phyloP scores from a whole-genome alignment of 768 basidiomycete species.

The Paxillus ammoniavirescens region DNA sequence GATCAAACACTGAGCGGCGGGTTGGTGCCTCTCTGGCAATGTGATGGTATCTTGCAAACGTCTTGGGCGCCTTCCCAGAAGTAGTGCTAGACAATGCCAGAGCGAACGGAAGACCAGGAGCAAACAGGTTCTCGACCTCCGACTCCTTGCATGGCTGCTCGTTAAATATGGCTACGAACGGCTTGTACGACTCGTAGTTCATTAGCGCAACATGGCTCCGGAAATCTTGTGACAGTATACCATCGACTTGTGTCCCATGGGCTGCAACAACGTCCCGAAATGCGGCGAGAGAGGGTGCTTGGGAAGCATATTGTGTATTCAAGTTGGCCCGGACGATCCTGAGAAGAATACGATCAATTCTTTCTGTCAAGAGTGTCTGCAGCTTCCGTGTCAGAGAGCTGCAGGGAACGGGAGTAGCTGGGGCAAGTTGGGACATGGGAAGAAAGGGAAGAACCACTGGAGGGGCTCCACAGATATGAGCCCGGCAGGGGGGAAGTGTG shows the following conservation, averaged over 20 bases:
- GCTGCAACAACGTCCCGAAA: slow-evolving; percentile 10
- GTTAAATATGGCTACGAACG: slow-evolving; percentile 14
- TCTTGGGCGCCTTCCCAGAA: slow-evolving; percentile 10
- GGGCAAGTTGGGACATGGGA: no score
- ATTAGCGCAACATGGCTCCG: slow-evolving; percentile 6
- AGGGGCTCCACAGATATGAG: no score
- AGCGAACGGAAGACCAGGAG: slow-evolving; percentile 17
- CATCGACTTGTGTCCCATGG: slow-evolving; percentile 2
- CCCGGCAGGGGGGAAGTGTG: no score
- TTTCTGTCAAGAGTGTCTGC: background rate
- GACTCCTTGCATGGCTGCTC: slow-evolving; percentile 15
- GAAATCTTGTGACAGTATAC: slow-evolving; percentile 7
- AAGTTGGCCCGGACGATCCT: slow-evolving; percentile 9
- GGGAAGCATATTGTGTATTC: slow-evolving; percentile 4
- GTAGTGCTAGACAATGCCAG: slow-evolving; percentile 14
- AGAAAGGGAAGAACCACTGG: no score
- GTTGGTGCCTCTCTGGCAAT: background rate
- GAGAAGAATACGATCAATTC: background rate
- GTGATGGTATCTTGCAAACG: slow-evolving; percentile 10
- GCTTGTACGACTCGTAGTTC: slow-evolving; percentile 14
- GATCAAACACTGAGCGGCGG: background rate
- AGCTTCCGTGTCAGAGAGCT: background rate
- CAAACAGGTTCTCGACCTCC: slow-evolving; percentile 16
- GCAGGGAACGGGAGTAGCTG: no score
- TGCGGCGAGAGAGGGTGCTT: background rate